A percentile compares a stretch with the other conserved stretches of the same genome.
Evolutionary conservation across 352 stramenopile species (phyloP).

Genomic region (Pythium aquatile): DNA sequence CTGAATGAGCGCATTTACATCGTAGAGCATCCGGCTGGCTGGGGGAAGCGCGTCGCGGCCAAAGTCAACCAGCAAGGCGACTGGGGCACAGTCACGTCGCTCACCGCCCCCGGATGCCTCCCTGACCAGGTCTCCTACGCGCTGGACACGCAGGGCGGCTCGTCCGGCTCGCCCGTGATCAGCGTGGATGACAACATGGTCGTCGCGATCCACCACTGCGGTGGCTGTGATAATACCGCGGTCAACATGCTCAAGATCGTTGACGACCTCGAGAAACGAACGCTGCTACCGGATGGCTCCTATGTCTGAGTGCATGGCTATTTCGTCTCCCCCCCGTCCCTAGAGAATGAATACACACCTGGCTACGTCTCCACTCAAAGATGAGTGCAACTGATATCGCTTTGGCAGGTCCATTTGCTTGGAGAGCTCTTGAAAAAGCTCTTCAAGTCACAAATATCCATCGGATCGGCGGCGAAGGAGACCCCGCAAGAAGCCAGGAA

Average conservation of each 20-base stretch:
- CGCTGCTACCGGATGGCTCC: conserved; percentile 32
- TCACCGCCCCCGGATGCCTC: conserved; percentile 40
- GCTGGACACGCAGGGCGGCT: conserved; percentile 65
- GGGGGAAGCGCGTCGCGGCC: conserved; percentile 67
- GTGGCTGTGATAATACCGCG: conserved; percentile 66
- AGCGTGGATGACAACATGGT: conserved; percentile 53
- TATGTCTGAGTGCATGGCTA: background rate
- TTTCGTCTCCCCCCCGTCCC: background rate
- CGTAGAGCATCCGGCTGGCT: conserved; percentile 54
- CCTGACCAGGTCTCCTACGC: conserved; percentile 60
- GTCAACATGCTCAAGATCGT: conserved; percentile 69
- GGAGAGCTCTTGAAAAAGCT: background rate
- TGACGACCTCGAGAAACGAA: conserved; percentile 36
- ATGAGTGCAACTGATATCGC: no score
- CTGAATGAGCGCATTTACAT: conserved; percentile 62
- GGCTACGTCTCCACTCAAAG: background rate
- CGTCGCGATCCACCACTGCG: conserved; percentile 69
- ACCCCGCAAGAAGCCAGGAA: background rate
- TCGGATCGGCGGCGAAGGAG: background rate
- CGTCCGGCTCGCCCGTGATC: conserved; percentile 66
- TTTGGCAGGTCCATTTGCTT: background rate
- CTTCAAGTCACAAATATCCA: no score
- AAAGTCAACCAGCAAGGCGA: conserved; percentile 34
- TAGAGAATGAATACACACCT: conserved; percentile 3
- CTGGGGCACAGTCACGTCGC: conserved; percentile 43